These are phyloP conservation scores for Mycoemilia scoparia DNA, from an alignment of 192 early-diverging fungal genomes.

Conservation along the genomic window DNA sequence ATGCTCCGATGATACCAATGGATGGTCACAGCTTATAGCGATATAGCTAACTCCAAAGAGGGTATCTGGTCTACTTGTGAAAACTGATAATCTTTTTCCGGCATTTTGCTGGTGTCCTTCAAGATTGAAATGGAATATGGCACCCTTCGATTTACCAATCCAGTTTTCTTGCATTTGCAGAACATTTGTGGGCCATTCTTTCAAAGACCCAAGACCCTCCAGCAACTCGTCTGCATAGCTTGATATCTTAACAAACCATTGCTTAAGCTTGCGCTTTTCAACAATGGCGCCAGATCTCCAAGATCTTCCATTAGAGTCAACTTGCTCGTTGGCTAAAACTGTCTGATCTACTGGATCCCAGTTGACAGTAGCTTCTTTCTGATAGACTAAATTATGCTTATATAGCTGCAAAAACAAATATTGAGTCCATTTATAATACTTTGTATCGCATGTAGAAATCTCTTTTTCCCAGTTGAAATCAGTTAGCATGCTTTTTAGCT, in stretches of 20 bases:
- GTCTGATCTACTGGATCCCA: slow-evolving; percentile 96
- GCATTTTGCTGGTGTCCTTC: not conserved
- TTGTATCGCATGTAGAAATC: slow-evolving; percentile 66
- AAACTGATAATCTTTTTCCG: slow-evolving; percentile 39
- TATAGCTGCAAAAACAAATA: slow-evolving; percentile 64
- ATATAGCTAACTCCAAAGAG: slow-evolving; percentile 56
- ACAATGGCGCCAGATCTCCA: slow-evolving; percentile 87
- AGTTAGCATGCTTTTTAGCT: slow-evolving; percentile 50
- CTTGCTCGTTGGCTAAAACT: slow-evolving; percentile 92
- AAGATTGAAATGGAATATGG: slow-evolving; percentile 42
- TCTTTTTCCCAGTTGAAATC: slow-evolving; percentile 92
- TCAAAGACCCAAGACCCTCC: slow-evolving; percentile 48
- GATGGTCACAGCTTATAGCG: slow-evolving; percentile 46
- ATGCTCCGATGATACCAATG: slow-evolving; percentile 13
- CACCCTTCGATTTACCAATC: slow-evolving; percentile 78
- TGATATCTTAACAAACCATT: slow-evolving; percentile 90
- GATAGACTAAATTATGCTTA: slow-evolving; percentile 63
- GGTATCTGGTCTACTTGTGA: slow-evolving; percentile 64
- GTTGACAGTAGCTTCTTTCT: slow-evolving; percentile 79
- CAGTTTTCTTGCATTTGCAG: slow-evolving; percentile 81
- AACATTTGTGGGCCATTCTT: slow-evolving; percentile 77
- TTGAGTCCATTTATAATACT: slow-evolving; percentile 93
- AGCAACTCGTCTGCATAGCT: slow-evolving; percentile 65
- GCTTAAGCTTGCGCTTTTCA: slow-evolving; percentile 61
- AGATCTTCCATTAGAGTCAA: slow-evolving; percentile 66